Percentiles rank a stretch among this genome's conserved stretches.
Evolutionary conservation across 1,284 basidiomycete species (phyloP).

Genomic region (Apiotrichum brassicae): DNA sequence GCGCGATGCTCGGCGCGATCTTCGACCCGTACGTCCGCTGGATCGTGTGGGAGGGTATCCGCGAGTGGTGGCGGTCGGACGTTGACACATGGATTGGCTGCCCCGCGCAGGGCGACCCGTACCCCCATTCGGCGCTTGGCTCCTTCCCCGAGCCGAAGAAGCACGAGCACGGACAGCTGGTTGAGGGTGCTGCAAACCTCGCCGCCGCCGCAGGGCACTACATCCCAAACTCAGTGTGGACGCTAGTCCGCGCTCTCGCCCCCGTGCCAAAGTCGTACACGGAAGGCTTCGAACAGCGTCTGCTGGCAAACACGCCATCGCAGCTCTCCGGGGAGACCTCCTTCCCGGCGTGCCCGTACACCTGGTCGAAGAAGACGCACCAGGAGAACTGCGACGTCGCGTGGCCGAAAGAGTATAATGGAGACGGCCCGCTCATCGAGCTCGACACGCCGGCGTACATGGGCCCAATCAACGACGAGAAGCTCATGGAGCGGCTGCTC

Average conservation of each 20-base stretch:
- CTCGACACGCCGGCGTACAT: constrained; percentile 79
- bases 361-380: constrained; percentile 59
- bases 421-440: constrained; percentile 54
- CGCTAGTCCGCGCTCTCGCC: constrained; percentile 7
- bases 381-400: constrained; percentile 69
- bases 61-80: constrained; percentile 59
- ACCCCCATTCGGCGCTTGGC: constrained; percentile 32
- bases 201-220: background rate
- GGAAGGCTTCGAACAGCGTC: constrained; percentile 1
- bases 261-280: constrained; percentile 11
- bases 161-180: background rate
- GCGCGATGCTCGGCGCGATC: constrained; percentile 65
- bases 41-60: constrained; percentile 74
- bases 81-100: constrained; percentile 60
- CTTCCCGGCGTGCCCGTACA: constrained; percentile 65
- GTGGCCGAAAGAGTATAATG: constrained; percentile 58
- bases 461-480: constrained; percentile 59
- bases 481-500: constrained; percentile 72
- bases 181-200: background rate
- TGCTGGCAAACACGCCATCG: constrained; percentile 7
- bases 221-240: constrained; percentile 3
- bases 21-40: constrained; percentile 85
- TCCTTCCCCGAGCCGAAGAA: background rate
- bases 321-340: background rate
- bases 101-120: constrained; percentile 49